Conservation (phyloP, 306 rosid genomes). For the Malus sieversii region DNA sequence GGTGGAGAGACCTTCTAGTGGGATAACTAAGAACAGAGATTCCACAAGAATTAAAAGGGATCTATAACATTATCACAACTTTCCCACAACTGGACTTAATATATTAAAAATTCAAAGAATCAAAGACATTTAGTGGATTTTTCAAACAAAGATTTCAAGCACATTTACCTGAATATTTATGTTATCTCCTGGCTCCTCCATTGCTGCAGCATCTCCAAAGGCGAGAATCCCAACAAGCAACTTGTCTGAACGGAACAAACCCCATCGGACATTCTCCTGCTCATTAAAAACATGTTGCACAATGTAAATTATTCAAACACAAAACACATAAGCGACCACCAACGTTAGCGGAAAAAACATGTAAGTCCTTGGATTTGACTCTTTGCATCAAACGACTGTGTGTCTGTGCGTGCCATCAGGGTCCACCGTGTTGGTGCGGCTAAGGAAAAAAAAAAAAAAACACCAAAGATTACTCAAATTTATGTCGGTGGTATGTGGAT, state of each 20-base stretch:
- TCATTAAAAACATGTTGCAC: constrained; percentile 1
- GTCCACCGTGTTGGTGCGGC: neutral
- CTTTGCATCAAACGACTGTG: neutral
- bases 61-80: neutral
- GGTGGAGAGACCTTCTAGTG: neutral
- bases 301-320: neutral
- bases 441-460: neutral
- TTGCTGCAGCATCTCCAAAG: constrained; percentile 4
- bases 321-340: neutral
- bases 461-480: neutral
- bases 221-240: constrained; percentile 19
- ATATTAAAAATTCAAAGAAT: constrained; percentile 7
- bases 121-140: neutral
- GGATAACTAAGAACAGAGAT: neutral
- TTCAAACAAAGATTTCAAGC: neutral
- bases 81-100: neutral
- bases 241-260: neutral
- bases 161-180: neutral
- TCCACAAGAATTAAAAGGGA: neutral
- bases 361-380: neutral
- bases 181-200: neutral
- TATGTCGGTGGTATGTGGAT: neutral
- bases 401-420: neutral
- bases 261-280: neutral
- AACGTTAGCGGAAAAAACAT: neutral